Percentiles rank a stretch among this genome's conserved stretches.
These are phyloP conservation scores for Cutaneotrichosporon dermatis DNA, from an alignment of 1,284 basidiomycete genomes.

Conservation along the genomic window DNA sequence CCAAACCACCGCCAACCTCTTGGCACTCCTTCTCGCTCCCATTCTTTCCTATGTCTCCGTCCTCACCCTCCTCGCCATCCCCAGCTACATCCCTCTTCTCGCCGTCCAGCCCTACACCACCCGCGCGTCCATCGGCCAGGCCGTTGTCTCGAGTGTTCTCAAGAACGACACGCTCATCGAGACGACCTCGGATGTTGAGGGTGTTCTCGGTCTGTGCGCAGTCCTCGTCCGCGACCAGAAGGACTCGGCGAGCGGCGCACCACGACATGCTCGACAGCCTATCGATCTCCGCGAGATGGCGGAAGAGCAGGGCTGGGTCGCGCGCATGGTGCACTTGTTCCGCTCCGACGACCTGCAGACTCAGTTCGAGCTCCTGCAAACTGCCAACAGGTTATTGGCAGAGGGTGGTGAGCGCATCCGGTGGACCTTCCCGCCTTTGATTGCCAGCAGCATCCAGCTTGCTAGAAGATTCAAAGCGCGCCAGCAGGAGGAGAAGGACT, in stretches of 20 bases:
- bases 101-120: conserved; percentile 80
- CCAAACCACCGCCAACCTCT: conserved; percentile 83
- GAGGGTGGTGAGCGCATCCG: conserved; percentile 89
- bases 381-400: conserved; percentile 77
- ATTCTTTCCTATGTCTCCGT: conserved; percentile 94
- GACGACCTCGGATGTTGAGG: conserved; percentile 81
- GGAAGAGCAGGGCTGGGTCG: conserved; percentile 98
- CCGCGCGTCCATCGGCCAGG: conserved; percentile 81
- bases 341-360: conserved; percentile 71
- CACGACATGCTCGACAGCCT: conserved; percentile 39
- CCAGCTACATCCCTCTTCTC: conserved; percentile 77
- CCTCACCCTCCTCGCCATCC: conserved; percentile 90
- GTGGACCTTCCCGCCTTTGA: conserved; percentile 89
- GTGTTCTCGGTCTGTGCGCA: conserved; percentile 84
- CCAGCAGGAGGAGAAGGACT: conserved; percentile 63
- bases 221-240: conserved; percentile 85
- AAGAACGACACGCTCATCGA: conserved; percentile 93
- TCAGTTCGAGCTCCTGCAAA: conserved; percentile 80
- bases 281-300: conserved; percentile 85
- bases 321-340: conserved; percentile 96
- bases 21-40: conserved; percentile 77
- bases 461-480: conserved; percentile 82
- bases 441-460: conserved; percentile 84
- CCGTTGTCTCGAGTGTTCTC: conserved; percentile 81
- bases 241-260: conserved; percentile 59